Conservation (phyloP, 2,329 filamentous ascomycete species). For the Ilyonectria sp. region DNA sequence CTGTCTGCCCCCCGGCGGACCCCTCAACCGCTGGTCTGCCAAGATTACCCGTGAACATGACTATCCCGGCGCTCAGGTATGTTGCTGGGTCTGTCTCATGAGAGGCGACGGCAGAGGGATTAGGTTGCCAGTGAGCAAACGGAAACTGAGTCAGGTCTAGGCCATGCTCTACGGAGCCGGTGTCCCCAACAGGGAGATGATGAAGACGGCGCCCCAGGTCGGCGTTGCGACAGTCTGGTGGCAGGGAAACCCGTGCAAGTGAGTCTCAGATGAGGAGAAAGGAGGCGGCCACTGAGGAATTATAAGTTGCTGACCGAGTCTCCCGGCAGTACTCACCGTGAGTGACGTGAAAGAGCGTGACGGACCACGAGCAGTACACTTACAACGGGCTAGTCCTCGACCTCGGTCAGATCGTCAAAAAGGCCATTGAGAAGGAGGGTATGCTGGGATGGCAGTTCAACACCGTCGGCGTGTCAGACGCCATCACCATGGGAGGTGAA, state of each 20-base stretch:
- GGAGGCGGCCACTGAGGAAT: neutral
- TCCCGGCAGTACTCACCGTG: conserved; percentile 57
- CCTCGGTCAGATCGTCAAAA: conserved; percentile 89
- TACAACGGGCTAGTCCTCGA: conserved; percentile 76
- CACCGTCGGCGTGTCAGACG: conserved; percentile 89
- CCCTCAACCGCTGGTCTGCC: conserved; percentile 88
- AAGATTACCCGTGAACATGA: conserved; percentile 88
- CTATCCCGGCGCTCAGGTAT: conserved; percentile 89
- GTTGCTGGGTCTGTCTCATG: conserved; percentile 18
- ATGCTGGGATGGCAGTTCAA: conserved; percentile 98
- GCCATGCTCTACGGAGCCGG: conserved; percentile 97
- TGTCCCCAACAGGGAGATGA: conserved; percentile 84
- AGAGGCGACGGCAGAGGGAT: neutral
- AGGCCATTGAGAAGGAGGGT: conserved; percentile 81
- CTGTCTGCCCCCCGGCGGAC: conserved; percentile 65
- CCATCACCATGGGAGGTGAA: conserved; percentile 95
- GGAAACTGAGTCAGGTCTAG: conserved; percentile 57
- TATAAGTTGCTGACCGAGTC: conserved; percentile 28
- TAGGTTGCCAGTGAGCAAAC: neutral
- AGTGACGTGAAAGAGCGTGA: conserved; percentile 45
- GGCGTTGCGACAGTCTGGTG: conserved; percentile 96
- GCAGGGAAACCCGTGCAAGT: conserved; percentile 98
- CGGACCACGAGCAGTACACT: conserved; percentile 27
- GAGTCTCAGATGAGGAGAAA: conserved; percentile 53
- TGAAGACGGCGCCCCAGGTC: conserved; percentile 93